Conservation (phyloP, 441 rosid genomes). For the Biscutella laevigata region DNA sequence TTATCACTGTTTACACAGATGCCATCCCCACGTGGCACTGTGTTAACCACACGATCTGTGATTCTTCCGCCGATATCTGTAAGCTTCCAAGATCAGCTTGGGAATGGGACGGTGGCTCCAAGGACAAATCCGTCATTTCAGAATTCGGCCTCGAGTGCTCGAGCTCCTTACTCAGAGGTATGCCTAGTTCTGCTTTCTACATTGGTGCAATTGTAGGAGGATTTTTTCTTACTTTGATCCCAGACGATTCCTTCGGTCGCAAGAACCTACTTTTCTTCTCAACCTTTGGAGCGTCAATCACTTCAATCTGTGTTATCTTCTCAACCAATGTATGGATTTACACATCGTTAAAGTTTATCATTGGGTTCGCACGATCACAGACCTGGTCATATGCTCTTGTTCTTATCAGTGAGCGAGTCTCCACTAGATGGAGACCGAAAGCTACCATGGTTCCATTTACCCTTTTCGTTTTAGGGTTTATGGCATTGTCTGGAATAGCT, state of each 20-base stretch:
- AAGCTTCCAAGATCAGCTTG: slow-evolving; percentile 22
- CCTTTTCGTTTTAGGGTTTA: slow-evolving; percentile 43
- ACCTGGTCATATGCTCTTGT: slow-evolving; percentile 49
- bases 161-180: slow-evolving; percentile 38
- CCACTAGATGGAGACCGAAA: slow-evolving; percentile 49
- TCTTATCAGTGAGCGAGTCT: slow-evolving; percentile 49
- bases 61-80: slow-evolving; percentile 17
- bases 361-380: slow-evolving; percentile 46
- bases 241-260: slow-evolving; percentile 58
- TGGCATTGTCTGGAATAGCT: slow-evolving; percentile 51
- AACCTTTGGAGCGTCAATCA: slow-evolving; percentile 35
- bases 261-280: slow-evolving; percentile 48
- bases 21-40: slow-evolving; percentile 59
- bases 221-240: slow-evolving; percentile 37
- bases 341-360: slow-evolving; percentile 34
- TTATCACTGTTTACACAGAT: slow-evolving; percentile 56
- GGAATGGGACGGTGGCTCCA: slow-evolving; percentile 29
- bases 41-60: slow-evolving; percentile 20
- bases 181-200: slow-evolving; percentile 66
- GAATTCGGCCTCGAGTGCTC: slow-evolving; percentile 42
- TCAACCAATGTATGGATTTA: slow-evolving; percentile 56
- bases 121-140: slow-evolving; percentile 19
- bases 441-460: slow-evolving; percentile 53
- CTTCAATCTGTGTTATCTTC: slow-evolving; percentile 31
- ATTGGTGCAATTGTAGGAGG: slow-evolving; percentile 58